phyloP scores from a whole-genome alignment of 2,329 filamentous ascomycete species.

The Lecanicillium sp. region DNA sequence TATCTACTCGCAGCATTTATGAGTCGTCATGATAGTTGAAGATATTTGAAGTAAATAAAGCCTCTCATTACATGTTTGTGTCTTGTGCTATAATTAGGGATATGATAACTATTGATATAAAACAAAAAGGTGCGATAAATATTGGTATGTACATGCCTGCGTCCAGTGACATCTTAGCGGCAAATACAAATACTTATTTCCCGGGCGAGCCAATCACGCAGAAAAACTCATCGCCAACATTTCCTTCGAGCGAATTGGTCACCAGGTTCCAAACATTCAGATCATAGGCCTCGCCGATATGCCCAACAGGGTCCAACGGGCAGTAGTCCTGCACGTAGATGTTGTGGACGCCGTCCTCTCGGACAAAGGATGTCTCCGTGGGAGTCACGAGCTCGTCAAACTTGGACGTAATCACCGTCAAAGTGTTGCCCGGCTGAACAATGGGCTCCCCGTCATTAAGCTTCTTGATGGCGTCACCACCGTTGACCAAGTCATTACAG shows the following conservation, averaged over 20 bases:
- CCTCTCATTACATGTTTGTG: too few species aligned
- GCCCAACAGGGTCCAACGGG: conserved; percentile 11
- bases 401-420: conserved; percentile 11
- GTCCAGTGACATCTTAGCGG: too few species aligned
- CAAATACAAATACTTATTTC: conserved; percentile 6
- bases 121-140: too few species aligned
- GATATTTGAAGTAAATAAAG: too few species aligned
- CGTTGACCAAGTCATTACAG: conserved; percentile 11
- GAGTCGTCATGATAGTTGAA: too few species aligned
- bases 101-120: too few species aligned
- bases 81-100: too few species aligned
- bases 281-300: conserved; percentile 11
- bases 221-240: conserved; percentile 9
- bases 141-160: too few species aligned
- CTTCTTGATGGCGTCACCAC: conserved; percentile 8
- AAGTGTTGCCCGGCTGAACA: conserved; percentile 11
- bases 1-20: too few species aligned
- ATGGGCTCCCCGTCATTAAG: conserved; percentile 10
- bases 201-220: conserved; percentile 3
- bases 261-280: conserved; percentile 11
- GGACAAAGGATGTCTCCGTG: conserved; percentile 4
- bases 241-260: conserved; percentile 10
- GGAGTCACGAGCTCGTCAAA: conserved; percentile 12
- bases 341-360: conserved; percentile 11
- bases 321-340: conserved; percentile 13